Conservation (phyloP, 495 filamentous ascomycete genomes). For the Daldinia decipiens region DNA sequence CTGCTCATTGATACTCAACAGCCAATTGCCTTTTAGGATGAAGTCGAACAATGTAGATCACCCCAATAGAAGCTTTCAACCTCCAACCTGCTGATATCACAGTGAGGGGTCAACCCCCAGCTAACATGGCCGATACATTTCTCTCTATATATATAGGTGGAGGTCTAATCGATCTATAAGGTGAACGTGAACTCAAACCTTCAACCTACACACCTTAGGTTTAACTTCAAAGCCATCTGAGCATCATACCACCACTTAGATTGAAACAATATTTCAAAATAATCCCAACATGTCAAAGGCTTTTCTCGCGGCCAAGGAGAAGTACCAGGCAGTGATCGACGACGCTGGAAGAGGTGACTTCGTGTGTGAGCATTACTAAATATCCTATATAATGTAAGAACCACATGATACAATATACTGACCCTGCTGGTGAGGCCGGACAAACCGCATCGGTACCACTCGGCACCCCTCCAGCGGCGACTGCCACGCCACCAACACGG, state of each 20-base stretch:
- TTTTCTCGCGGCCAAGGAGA: conserved; percentile 44
- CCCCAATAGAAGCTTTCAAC: conserved; percentile 24
- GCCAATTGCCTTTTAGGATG: conserved; percentile 32
- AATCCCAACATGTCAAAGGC: conserved; percentile 43
- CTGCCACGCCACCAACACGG: conserved; percentile 40
- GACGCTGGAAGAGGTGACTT: conserved; percentile 48
- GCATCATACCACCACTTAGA: conserved; percentile 4
- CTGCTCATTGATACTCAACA: conserved; percentile 18
- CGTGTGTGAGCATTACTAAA: conserved; percentile 39
- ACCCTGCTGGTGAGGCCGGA: conserved; percentile 38
- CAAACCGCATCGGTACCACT: conserved; percentile 42
- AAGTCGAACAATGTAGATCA: conserved; percentile 29
- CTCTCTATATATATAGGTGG: conserved; percentile 28
- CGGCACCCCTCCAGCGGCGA: conserved; percentile 45
- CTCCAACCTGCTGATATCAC: conserved; percentile 39
- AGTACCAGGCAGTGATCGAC: conserved; percentile 47
- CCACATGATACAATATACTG: conserved; percentile 5
- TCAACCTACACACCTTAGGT: conserved; percentile 3
- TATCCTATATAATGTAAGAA: background rate
- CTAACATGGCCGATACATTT: conserved; percentile 19
- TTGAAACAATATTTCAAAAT: conserved; percentile 1
- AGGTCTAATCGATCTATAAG: background rate
- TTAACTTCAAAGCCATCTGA: background rate
- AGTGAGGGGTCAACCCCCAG: conserved; percentile 40
- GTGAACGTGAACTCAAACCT: background rate